Conservation (phyloP, 2,329 filamentous ascomycete genomes). For the Lasiodiplodia theobromae region DNA sequence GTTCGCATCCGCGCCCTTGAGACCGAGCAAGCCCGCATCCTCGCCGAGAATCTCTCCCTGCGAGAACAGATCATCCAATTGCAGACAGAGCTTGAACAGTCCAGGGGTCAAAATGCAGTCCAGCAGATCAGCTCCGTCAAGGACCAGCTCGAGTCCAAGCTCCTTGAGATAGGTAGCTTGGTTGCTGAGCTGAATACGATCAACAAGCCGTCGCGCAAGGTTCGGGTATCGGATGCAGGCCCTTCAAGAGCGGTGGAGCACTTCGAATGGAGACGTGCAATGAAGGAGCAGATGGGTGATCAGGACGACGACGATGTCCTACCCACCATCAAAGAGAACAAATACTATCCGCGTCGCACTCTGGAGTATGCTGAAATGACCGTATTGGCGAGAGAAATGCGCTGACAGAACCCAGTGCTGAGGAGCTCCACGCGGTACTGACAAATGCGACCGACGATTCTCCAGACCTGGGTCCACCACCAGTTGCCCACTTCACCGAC, state of each 20-base stretch:
- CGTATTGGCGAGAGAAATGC: slow-evolving; percentile 34
- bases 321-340: slow-evolving; percentile 74
- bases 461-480: slow-evolving; percentile 70
- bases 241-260: slow-evolving; percentile 3
- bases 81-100: slow-evolving; percentile 71
- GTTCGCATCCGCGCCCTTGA: slow-evolving; percentile 79
- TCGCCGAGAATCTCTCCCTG: slow-evolving; percentile 80
- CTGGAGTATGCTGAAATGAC: slow-evolving; percentile 64
- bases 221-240: background rate
- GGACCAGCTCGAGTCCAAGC: slow-evolving; percentile 73
- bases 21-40: slow-evolving; percentile 74
- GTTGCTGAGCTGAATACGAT: slow-evolving; percentile 68
- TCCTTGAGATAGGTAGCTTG: slow-evolving; percentile 72
- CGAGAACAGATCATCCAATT: slow-evolving; percentile 74
- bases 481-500: slow-evolving; percentile 60
- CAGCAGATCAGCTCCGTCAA: slow-evolving; percentile 75
- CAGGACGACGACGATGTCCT: slow-evolving; percentile 62
- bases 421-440: slow-evolving; percentile 64
- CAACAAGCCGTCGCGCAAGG: slow-evolving; percentile 33
- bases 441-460: slow-evolving; percentile 66
- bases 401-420: slow-evolving; percentile 54
- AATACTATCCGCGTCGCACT: slow-evolving; percentile 70
- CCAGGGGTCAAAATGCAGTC: slow-evolving; percentile 64
- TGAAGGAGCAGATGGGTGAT: slow-evolving; percentile 58
- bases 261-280: slow-evolving; percentile 32